Base-by-base conservation (phyloP, 2,329 filamentous ascomycete genomes). In the Setomelanomma holmii region DNA sequence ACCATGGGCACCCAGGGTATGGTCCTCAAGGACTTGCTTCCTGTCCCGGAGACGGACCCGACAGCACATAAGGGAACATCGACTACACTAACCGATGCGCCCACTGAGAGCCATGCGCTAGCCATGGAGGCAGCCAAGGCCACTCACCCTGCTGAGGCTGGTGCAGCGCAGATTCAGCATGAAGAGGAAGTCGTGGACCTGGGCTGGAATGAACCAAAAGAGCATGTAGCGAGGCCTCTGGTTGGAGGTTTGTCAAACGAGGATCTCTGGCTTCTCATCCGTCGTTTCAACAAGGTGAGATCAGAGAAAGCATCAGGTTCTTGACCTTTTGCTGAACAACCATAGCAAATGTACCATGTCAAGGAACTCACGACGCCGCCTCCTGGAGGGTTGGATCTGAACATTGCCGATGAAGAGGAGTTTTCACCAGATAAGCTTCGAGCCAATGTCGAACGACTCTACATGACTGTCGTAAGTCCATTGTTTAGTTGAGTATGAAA, bases 381-480 rank as follows among this genome's bases (percentile, higher is more conserved):
- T 1, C 82, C 89, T 1, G 89, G 88, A 5, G 85, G 86, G 12
- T 77, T 96, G 33, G 91, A 96, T 71, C 81, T 96, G 52, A 91
- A 92, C 61, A 88, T 91, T 49, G 87, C 90, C 4, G 88, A 92
- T 34, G 87, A 93, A 47, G 90, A 95, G 60, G 89, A 93, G 51
- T 95, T 95, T 71, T 90, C 89, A 0, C 90, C 91, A 0, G 90
- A 95, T 66, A 95, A 95, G 75, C 78, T 96, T 39, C 83, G 91
- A 10, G 85, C 87, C 2, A 91, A 89, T 46, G 71, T 95, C 4
- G 91, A 96, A 74, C 82, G 91, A 12, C 77, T 95, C 10, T 96
- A 96, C 70, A 92, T 91, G 82, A 90, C 88, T 0, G 85, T 96
- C 0, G 78, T 74, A 69, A 51, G 72, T 52, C 12, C 3, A 36